These are phyloP conservation scores for Nicotiana knightiana DNA, from an alignment of 257 asterid genomes.

Conservation along the genomic window DNA sequence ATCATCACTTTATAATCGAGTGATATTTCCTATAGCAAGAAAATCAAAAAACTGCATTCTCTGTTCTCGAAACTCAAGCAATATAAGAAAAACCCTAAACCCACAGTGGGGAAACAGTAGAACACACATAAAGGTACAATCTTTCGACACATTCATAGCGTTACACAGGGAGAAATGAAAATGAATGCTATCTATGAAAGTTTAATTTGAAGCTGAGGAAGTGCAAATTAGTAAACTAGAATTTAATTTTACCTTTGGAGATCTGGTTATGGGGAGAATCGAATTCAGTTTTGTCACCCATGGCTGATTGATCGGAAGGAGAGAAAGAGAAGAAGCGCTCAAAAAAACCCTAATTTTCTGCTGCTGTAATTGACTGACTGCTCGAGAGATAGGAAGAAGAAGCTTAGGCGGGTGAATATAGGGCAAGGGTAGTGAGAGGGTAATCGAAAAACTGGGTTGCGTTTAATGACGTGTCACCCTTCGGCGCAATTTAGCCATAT, in stretches of 20 bases:
- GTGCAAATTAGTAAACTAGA: background rate
- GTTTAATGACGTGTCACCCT: slow-evolving; percentile 15
- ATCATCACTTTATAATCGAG: background rate
- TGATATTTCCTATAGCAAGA: background rate
- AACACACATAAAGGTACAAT: slow-evolving; percentile 14
- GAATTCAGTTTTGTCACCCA: slow-evolving; percentile 52
- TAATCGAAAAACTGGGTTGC: slow-evolving; percentile 12
- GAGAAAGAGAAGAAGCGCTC: slow-evolving; percentile 10
- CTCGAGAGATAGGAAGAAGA: slow-evolving; percentile 14
- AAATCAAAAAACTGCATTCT: no score
- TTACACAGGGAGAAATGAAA: background rate
- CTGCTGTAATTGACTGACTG: slow-evolving; percentile 29
- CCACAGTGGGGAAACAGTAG: slow-evolving; percentile 16
- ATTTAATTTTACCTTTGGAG: slow-evolving; percentile 36
- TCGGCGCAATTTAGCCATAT: slow-evolving; percentile 14
- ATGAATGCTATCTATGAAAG: background rate
- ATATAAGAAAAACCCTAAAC: slow-evolving; percentile 43
- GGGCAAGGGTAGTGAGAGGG: slow-evolving; percentile 35
- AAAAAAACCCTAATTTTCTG: slow-evolving; percentile 25
- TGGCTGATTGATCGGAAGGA: slow-evolving; percentile 32
- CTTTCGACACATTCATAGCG: slow-evolving; percentile 20
- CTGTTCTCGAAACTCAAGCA: background rate
- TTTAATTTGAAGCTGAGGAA: background rate
- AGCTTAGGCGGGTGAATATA: slow-evolving; percentile 26
- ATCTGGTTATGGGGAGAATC: slow-evolving; percentile 52